These are phyloP conservation scores for Helianthus tuberosus DNA, from an alignment of 129 eudicot genomes.

Conservation along the genomic window DNA sequence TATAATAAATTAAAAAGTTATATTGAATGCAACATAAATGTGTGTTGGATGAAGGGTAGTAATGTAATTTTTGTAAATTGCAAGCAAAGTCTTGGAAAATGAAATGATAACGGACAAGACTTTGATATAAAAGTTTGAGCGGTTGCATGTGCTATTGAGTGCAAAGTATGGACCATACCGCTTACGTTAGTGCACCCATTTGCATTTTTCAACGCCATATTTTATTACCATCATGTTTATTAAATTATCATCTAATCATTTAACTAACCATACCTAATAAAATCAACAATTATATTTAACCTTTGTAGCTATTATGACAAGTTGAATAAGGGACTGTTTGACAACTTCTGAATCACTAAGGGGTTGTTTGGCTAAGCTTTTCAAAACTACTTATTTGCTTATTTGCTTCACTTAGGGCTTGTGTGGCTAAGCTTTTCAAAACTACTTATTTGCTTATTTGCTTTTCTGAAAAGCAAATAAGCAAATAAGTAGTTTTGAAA, in stretches of 20 bases:
- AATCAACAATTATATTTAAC: too few relatives aligned
- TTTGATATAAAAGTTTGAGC: conserved; percentile 41
- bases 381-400: too few relatives aligned
- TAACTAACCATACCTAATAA: neutral
- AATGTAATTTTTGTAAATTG: neutral
- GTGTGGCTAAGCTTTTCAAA: too few relatives aligned
- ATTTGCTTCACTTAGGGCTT: too few relatives aligned
- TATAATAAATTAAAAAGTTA: neutral
- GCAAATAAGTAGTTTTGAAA: too few relatives aligned
- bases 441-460: too few relatives aligned
- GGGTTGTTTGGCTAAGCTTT: too few relatives aligned
- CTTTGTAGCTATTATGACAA: too few relatives aligned
- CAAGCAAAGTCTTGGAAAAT: conserved; percentile 37
- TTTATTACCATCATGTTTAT: neutral
- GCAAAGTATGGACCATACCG: conserved; percentile 39
- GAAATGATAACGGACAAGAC: conserved; percentile 45
- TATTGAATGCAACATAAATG: conserved; percentile 4
- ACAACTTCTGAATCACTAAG: too few relatives aligned
- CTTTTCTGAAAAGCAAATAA: too few relatives aligned
- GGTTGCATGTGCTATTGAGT: conserved; percentile 46
- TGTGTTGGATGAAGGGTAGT: conserved; percentile 15
- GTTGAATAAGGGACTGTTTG: too few relatives aligned
- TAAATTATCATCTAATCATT: neutral
- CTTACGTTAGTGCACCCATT: conserved; percentile 39
- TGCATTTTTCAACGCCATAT: conserved; percentile 18